phyloP scores from a whole-genome alignment of 2,329 filamentous ascomycete species.

The Colletotrichum acutatum region DNA sequence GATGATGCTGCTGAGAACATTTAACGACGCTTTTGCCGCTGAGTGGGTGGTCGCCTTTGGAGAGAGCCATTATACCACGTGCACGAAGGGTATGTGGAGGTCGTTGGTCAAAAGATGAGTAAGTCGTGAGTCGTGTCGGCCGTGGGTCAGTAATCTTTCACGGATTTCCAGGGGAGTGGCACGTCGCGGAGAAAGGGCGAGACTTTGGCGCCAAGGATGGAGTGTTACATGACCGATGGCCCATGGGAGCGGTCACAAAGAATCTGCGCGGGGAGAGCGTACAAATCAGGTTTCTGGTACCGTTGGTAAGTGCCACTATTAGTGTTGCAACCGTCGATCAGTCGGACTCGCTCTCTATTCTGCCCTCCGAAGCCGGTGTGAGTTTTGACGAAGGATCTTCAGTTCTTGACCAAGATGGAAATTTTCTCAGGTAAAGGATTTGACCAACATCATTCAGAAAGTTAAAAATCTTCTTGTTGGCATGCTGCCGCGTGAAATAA shows the following conservation, averaged over 20 bases:
- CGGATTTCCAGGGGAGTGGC: neutral
- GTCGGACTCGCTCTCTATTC: neutral
- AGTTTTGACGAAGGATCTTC: neutral
- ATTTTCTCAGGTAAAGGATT: neutral
- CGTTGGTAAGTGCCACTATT: neutral
- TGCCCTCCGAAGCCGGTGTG: neutral
- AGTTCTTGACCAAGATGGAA: neutral
- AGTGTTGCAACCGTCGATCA: neutral
- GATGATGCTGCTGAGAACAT: conserved; percentile 10
- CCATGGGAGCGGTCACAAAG: neutral
- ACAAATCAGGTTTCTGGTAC: neutral
- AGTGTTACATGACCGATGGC: neutral
- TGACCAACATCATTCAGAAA: conserved; percentile 2
- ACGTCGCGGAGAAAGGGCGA: neutral
- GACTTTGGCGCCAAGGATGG: neutral
- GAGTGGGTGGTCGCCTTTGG: conserved; percentile 18
- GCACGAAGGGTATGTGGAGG: conserved; percentile 24
- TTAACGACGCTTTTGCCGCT: conserved; percentile 10
- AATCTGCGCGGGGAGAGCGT: neutral
- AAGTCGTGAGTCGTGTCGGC: neutral
- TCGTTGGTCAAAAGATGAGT: neutral
- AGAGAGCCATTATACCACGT: neutral
- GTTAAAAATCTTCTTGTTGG: neutral
- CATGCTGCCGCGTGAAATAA: neutral
- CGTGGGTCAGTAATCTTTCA: neutral